Evolutionary conservation across 2,329 filamentous ascomycete genomes (phyloP).

Genomic region (Hypoxylon sp.): DNA sequence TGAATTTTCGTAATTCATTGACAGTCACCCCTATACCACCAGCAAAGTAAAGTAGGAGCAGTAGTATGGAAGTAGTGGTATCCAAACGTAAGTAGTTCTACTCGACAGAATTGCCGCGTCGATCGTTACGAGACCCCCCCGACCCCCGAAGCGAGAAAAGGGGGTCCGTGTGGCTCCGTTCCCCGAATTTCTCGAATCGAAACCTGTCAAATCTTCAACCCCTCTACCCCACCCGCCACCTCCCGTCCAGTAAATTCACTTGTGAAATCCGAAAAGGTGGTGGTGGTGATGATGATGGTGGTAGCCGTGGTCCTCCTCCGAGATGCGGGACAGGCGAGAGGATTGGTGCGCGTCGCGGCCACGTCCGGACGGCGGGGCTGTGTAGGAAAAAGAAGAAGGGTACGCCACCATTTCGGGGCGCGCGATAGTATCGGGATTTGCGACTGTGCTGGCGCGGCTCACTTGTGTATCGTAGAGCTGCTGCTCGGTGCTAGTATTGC

Average conservation of each 20-base stretch:
- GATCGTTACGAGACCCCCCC: no score
- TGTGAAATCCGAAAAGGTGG: slow-evolving; percentile 4
- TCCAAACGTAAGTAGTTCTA: not conserved
- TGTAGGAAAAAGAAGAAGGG: slow-evolving; percentile 12
- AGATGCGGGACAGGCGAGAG: slow-evolving; percentile 35
- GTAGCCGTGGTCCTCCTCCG: slow-evolving; percentile 27
- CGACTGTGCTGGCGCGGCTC: not conserved
- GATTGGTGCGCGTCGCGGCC: slow-evolving; percentile 26
- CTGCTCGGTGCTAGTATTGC: slow-evolving; percentile 2
- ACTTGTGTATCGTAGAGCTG: no score
- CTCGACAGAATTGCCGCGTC: no score
- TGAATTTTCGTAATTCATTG: no score
- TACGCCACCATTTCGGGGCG: slow-evolving; percentile 12
- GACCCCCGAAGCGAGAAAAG: not conserved
- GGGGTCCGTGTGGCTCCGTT: not conserved
- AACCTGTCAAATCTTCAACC: not conserved
- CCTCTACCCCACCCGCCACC: not conserved
- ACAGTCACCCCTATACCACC: no score
- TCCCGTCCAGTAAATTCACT: slow-evolving; percentile 1
- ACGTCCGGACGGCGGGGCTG: slow-evolving; percentile 25
- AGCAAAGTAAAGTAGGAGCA: no score
- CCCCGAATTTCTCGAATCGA: not conserved
- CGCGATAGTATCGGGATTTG: slow-evolving; percentile 3
- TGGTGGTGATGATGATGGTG: slow-evolving; percentile 4
- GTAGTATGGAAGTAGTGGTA: not conserved